A percentile compares a stretch with the other conserved stretches of the same genome.
phyloP scores from a whole-genome alignment of 768 basidiomycete species.

The Austroboletus festivus region DNA sequence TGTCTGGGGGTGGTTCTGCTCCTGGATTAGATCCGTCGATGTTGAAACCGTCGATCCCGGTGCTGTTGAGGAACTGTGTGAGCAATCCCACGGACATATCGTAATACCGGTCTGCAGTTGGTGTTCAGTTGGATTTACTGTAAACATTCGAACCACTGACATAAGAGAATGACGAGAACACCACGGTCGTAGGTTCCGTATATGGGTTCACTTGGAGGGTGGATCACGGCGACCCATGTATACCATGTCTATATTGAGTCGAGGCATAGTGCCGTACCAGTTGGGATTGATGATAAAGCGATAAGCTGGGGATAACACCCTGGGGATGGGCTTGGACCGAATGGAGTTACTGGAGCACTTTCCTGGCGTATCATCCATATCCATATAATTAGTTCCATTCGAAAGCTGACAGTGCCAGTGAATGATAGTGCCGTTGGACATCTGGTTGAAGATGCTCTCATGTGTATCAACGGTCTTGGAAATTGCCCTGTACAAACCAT shows the following conservation, averaged over 20 bases:
- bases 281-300: slow-evolving; percentile 40
- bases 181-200: slow-evolving; percentile 39
- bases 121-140: neutral
- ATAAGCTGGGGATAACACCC: slow-evolving; percentile 19
- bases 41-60: slow-evolving; percentile 28
- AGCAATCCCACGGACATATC: slow-evolving; percentile 30
- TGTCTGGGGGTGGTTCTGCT: slow-evolving; percentile 39
- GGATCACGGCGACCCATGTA: slow-evolving; percentile 48
- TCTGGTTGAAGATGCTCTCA: slow-evolving; percentile 34
- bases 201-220: slow-evolving; percentile 36
- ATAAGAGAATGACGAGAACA: slow-evolving; percentile 34
- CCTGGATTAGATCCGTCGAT: slow-evolving; percentile 29
- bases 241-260: slow-evolving; percentile 46
- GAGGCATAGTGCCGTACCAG: slow-evolving; percentile 41
- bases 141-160: slow-evolving; percentile 19
- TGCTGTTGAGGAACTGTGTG: slow-evolving; percentile 27
- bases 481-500: slow-evolving; percentile 28
- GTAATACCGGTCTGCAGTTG: slow-evolving; percentile 32
- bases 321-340: neutral
- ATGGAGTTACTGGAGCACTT: slow-evolving; percentile 34
- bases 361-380: slow-evolving; percentile 44
- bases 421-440: slow-evolving; percentile 32
- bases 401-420: slow-evolving; percentile 39
- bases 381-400: slow-evolving; percentile 47
- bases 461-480: slow-evolving; percentile 34